Evolutionary conservation across 163 green algal species (phyloP).

Genomic region (Prototheca stagnorum): DNA sequence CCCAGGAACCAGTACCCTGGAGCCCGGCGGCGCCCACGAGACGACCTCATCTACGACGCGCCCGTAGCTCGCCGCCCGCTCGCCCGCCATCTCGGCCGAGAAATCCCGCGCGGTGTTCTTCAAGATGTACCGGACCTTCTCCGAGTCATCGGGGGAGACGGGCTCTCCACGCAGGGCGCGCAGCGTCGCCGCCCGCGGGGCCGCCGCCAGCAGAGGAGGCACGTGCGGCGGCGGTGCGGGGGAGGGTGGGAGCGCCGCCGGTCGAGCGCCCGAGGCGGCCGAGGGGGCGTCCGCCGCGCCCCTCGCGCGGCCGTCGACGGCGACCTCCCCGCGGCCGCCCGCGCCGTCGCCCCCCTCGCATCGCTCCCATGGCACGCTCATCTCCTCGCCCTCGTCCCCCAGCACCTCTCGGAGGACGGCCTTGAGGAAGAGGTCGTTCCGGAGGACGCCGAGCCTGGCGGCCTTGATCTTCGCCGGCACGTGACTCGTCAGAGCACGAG

Average conservation of each 20-base stretch:
- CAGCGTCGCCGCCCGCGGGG: neutral
- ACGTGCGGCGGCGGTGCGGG: neutral
- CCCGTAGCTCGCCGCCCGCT: constrained; percentile 63
- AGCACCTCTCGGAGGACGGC: too few species aligned
- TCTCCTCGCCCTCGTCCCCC: too few species aligned
- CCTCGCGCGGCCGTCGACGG: neutral
- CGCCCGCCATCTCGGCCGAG: constrained; percentile 50
- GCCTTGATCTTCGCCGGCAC: too few species aligned
- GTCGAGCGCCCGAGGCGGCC: neutral
- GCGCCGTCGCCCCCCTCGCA: too few species aligned
- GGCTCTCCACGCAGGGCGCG: neutral
- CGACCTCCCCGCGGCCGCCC: too few species aligned
- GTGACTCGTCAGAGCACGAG: too few species aligned
- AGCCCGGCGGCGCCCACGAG: neutral
- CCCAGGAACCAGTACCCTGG: constrained; percentile 71
- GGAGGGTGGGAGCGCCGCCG: neutral
- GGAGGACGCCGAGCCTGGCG: neutral
- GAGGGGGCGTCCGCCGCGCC: neutral
- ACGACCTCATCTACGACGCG: constrained; percentile 37
- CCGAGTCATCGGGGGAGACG: constrained; percentile 13
- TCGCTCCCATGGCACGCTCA: too few species aligned
- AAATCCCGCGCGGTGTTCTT: constrained; percentile 85
- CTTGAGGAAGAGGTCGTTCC: neutral
- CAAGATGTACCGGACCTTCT: constrained; percentile 52
- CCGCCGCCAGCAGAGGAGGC: too few species aligned